A percentile compares a stretch with the other conserved stretches of the same genome.
phyloP scores from a whole-genome alignment of 768 basidiomycete genomes.

The Tricholoma terreum region DNA sequence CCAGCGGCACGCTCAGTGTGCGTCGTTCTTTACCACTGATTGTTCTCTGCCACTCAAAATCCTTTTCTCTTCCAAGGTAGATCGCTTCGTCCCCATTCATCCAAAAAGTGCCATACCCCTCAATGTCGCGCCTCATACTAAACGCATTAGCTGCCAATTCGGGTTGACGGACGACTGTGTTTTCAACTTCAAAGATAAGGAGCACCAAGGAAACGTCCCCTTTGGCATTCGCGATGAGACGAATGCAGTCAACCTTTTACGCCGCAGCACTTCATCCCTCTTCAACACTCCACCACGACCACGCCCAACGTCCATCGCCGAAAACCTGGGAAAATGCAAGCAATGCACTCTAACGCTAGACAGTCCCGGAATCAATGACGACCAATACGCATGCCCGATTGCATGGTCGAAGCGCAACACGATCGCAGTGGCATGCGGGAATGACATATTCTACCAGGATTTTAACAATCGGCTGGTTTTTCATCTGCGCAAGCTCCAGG shows the following conservation, averaged over 20 bases:
- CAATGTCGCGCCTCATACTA: conserved; percentile 61
- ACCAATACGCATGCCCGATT: conserved; percentile 55
- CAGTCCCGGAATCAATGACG: conserved; percentile 55
- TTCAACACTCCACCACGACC: conserved; percentile 31
- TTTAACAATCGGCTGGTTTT: conserved; percentile 52
- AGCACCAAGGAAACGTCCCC: conserved; percentile 28
- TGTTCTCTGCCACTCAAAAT: neutral
- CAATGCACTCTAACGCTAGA: conserved; percentile 60
- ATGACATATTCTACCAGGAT: conserved; percentile 61
- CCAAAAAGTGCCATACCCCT: conserved; percentile 52
- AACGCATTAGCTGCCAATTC: conserved; percentile 59
- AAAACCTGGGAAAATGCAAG: conserved; percentile 51
- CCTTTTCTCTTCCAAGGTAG: conserved; percentile 36
- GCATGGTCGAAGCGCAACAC: conserved; percentile 57
- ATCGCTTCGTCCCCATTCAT: conserved; percentile 58
- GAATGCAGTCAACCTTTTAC: conserved; percentile 47
- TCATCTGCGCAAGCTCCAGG: conserved; percentile 44
- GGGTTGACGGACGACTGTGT: conserved; percentile 57
- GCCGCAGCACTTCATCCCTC: conserved; percentile 51
- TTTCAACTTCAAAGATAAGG: conserved; percentile 50
- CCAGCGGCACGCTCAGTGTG: conserved; percentile 13
- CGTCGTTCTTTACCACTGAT: neutral
- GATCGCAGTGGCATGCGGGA: conserved; percentile 63
- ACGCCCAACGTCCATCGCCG: conserved; percentile 48
- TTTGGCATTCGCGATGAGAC: conserved; percentile 28